Evolutionary conservation across 169 alveolate species (phyloP).

Genomic region (Babesia bigemina): DNA sequence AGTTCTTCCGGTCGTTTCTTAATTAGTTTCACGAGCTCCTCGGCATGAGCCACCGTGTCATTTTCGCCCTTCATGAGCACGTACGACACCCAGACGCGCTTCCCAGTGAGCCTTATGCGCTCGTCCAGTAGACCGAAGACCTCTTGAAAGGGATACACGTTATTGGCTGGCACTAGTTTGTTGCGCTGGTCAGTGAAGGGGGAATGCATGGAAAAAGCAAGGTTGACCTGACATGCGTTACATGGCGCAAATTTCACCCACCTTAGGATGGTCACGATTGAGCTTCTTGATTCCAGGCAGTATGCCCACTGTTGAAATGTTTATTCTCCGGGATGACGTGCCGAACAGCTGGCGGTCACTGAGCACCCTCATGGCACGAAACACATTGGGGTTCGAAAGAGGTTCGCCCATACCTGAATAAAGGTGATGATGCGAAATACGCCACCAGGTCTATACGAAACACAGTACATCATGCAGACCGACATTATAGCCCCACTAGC

Average conservation of each 20-base stretch:
- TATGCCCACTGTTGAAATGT: conserved; percentile 83
- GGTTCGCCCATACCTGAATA: conserved; percentile 87
- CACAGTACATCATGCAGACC: too few relatives aligned
- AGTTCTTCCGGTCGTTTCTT: conserved; percentile 67
- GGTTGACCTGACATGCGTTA: conserved; percentile 68
- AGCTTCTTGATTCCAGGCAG: conserved; percentile 85
- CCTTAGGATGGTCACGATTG: conserved; percentile 77
- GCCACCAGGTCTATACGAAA: neutral
- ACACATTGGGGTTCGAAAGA: conserved; percentile 85
- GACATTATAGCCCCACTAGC: neutral
- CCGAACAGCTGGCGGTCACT: conserved; percentile 70
- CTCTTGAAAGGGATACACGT: conserved; percentile 81
- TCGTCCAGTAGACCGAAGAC: conserved; percentile 81
- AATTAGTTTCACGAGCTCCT: conserved; percentile 71
- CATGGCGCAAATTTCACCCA: conserved; percentile 21
- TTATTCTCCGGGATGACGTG: conserved; percentile 79
- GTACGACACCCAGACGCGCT: conserved; percentile 86
- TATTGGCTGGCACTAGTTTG: conserved; percentile 76
- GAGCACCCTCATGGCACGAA: conserved; percentile 79
- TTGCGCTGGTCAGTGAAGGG: conserved; percentile 82
- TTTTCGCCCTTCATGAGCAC: conserved; percentile 79
- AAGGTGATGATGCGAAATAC: neutral
- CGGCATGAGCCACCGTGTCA: conserved; percentile 77
- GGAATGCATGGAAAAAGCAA: conserved; percentile 83
- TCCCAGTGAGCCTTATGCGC: conserved; percentile 79